phyloP scores from a whole-genome alignment of 768 basidiomycete genomes.

The Rhizopogon sp. region DNA sequence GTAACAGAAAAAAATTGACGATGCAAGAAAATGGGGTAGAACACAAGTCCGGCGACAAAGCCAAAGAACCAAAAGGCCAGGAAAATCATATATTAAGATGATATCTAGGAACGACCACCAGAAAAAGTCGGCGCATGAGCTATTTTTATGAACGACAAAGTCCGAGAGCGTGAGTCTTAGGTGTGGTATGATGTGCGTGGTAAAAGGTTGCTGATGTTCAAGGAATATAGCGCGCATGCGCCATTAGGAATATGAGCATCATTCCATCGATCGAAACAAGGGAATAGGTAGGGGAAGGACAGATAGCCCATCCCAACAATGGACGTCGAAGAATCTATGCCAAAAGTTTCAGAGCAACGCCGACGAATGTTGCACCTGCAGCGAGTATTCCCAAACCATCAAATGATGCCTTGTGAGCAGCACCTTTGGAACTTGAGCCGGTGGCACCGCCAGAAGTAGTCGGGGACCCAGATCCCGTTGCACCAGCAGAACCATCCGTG shows the following conservation, averaged over 20 bases:
- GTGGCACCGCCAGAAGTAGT: neutral
- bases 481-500: neutral
- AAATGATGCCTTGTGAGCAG: conserved; percentile 1
- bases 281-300: too few species aligned
- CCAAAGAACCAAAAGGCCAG: neutral
- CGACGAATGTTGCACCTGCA: conserved; percentile 13
- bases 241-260: neutral
- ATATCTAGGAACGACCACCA: neutral
- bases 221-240: neutral
- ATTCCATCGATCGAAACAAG: neutral
- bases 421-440: neutral
- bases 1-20: neutral
- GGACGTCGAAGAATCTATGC: conserved; percentile 5
- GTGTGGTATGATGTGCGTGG: neutral
- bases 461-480: conserved; percentile 3
- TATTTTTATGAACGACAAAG: neutral
- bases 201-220: neutral
- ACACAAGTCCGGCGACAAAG: neutral
- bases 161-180: neutral
- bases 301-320: neutral
- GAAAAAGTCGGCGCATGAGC: neutral
- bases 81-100: neutral
- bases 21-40: neutral
- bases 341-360: conserved; percentile 11
- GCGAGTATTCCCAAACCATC: conserved; percentile 8